These are phyloP conservation scores for Ciborinia camelliae DNA, from an alignment of 2,329 filamentous ascomycete genomes.

Conservation along the genomic window DNA sequence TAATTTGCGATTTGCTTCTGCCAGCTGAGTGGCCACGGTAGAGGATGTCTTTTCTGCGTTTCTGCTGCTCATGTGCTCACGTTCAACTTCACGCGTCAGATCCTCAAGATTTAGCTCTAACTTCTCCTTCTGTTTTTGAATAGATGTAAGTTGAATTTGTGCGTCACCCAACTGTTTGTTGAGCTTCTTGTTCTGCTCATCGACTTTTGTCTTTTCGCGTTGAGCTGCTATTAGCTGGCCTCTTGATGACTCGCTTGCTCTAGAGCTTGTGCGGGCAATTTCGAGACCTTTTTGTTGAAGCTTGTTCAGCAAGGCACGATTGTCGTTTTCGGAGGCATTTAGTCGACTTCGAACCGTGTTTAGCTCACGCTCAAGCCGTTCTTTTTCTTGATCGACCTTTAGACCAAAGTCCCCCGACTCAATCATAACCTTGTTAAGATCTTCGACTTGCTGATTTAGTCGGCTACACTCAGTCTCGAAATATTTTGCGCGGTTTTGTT, in stretches of 20 bases:
- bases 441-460: slow-evolving; percentile 76
- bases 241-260: slow-evolving; percentile 78
- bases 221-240: slow-evolving; percentile 73
- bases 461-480: slow-evolving; percentile 76
- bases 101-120: slow-evolving; percentile 85
- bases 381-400: slow-evolving; percentile 90
- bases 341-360: slow-evolving; percentile 87
- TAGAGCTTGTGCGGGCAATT: slow-evolving; percentile 84
- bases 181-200: slow-evolving; percentile 78
- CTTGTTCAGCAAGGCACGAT: slow-evolving; percentile 91
- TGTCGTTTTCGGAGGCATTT: slow-evolving; percentile 92
- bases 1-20: slow-evolving; percentile 82
- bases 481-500: slow-evolving; percentile 71
- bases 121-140: slow-evolving; percentile 95
- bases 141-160: slow-evolving; percentile 74
- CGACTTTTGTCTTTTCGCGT: slow-evolving; percentile 75
- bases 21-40: slow-evolving; percentile 74
- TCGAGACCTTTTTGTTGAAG: slow-evolving; percentile 96
- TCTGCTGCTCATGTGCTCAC: slow-evolving; percentile 84
- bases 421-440: slow-evolving; percentile 80
- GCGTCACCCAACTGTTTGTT: slow-evolving; percentile 82
- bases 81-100: slow-evolving; percentile 83
- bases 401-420: slow-evolving; percentile 86
- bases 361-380: slow-evolving; percentile 85
- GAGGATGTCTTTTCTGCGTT: slow-evolving; percentile 88